Percentiles rank a stretch among this genome's conserved stretches.
Evolutionary conservation across 148 eudicot genomes (phyloP).

Genomic region (Agrostemma githago): DNA sequence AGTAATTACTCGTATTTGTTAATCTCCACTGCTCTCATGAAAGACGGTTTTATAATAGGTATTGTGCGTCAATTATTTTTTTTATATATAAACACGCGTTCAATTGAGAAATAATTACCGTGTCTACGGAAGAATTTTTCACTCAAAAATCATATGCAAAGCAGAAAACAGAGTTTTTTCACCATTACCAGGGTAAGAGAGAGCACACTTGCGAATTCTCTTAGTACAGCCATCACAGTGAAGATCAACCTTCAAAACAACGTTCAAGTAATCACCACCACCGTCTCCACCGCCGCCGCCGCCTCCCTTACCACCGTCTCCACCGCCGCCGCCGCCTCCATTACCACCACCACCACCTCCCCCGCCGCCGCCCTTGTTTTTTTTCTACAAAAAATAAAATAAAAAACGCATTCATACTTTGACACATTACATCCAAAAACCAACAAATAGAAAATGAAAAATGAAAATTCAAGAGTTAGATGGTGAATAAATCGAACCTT

Average conservation of each 20-base stretch:
- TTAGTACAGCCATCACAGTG: slow-evolving; percentile 53
- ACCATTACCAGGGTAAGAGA: slow-evolving; percentile 31
- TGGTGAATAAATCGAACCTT: too few relatives aligned
- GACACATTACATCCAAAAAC: background rate
- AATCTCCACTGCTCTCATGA: too few relatives aligned
- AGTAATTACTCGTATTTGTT: too few relatives aligned
- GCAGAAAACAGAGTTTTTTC: background rate
- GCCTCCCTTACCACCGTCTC: background rate
- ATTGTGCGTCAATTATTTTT: too few relatives aligned
- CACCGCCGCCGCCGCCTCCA: too few relatives aligned
- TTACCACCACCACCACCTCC: background rate
- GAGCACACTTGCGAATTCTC: slow-evolving; percentile 29
- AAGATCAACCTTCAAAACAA: slow-evolving; percentile 33
- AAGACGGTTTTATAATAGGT: too few relatives aligned
- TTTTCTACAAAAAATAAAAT: background rate
- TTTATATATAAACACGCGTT: too few relatives aligned
- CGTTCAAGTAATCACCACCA: background rate
- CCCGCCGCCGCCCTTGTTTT: background rate
- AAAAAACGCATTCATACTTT: background rate
- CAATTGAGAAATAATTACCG: too few relatives aligned
- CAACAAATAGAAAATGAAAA: background rate
- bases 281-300: background rate
- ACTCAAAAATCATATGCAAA: background rate
- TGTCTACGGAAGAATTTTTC: background rate
- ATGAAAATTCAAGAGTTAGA: background rate